Evolutionary conservation across 345 rosid species (phyloP).

Genomic region (Tarenaya hassleriana): DNA sequence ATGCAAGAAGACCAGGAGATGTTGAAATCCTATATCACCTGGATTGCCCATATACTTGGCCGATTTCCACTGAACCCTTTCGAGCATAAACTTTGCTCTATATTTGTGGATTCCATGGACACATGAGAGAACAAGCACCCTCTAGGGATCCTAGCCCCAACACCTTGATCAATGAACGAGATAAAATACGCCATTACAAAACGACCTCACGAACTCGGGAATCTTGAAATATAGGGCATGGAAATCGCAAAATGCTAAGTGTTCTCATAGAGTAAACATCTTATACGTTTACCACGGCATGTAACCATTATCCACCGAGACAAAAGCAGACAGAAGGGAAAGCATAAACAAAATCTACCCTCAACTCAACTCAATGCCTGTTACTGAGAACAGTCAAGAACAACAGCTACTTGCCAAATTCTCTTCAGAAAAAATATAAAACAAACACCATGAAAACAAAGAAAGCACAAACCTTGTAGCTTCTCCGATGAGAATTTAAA

Average conservation of each 20-base stretch:
- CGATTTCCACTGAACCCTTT: slow-evolving; percentile 71
- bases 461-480: slow-evolving; percentile 54
- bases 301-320: background rate
- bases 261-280: too few species aligned
- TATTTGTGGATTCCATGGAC: slow-evolving; percentile 44
- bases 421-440: too few species aligned
- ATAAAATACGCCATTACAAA: too few species aligned
- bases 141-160: slow-evolving; percentile 77
- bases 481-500: slow-evolving; percentile 47
- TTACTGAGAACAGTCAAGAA: too few species aligned
- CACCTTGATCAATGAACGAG: too few species aligned
- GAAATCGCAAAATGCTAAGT: too few species aligned
- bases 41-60: slow-evolving; percentile 82
- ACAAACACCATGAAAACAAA: slow-evolving; percentile 4
- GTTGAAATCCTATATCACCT: slow-evolving; percentile 40
- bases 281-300: too few species aligned
- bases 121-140: slow-evolving; percentile 63
- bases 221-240: too few species aligned
- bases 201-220: too few species aligned
- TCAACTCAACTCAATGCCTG: too few species aligned
- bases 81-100: slow-evolving; percentile 39
- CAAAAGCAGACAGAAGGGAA: slow-evolving; percentile 1
- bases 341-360: too few species aligned
- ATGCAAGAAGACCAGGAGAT: background rate
- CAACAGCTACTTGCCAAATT: too few species aligned